A percentile compares a stretch with the other conserved stretches of the same genome.
phyloP scores from a whole-genome alignment of 768 basidiomycete species.

The Royoungia palumana region DNA sequence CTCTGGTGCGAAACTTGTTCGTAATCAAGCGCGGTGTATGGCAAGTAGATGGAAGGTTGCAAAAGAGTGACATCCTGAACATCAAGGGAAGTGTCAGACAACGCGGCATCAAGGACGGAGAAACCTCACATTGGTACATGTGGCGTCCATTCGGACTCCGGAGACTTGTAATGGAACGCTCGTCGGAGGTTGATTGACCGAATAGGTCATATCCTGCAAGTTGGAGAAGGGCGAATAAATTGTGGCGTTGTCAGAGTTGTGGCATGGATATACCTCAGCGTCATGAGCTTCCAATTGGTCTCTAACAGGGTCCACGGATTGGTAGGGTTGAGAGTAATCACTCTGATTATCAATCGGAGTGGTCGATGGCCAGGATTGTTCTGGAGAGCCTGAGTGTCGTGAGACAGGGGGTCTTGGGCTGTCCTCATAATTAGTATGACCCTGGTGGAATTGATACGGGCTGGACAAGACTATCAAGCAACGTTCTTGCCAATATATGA shows the following conservation, averaged over 20 bases:
- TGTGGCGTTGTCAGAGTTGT: not conserved
- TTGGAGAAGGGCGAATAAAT: not conserved
- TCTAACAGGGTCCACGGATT: not conserved
- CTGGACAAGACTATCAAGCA: slow-evolving; percentile 9
- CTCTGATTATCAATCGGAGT: not conserved
- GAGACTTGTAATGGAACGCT: not conserved
- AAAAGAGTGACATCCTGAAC: slow-evolving; percentile 7
- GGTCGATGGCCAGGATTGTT: slow-evolving; percentile 4
- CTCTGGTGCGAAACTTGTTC: not conserved
- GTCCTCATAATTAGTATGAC: slow-evolving; percentile 3
- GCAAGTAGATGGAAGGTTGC: not conserved
- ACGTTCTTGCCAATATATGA: not conserved
- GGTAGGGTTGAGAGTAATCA: slow-evolving; percentile 4
- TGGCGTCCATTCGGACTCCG: slow-evolving; percentile 1
- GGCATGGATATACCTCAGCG: slow-evolving; percentile 8
- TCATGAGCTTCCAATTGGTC: not conserved
- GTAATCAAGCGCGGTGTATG: not conserved
- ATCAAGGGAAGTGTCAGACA: not conserved
- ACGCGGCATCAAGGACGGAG: not conserved
- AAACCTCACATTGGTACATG: slow-evolving; percentile 5
- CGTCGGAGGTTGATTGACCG: not conserved
- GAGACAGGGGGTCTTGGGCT: not conserved
- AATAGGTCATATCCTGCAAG: slow-evolving; percentile 7
- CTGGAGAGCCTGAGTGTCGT: not conserved
- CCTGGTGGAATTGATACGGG: not conserved